Evolutionary conservation across 2,329 filamentous ascomycete genomes (phyloP), one percentile per base, ranked within the genome.

Genomic region (Paraphoma chrysanthemicola): DNA sequence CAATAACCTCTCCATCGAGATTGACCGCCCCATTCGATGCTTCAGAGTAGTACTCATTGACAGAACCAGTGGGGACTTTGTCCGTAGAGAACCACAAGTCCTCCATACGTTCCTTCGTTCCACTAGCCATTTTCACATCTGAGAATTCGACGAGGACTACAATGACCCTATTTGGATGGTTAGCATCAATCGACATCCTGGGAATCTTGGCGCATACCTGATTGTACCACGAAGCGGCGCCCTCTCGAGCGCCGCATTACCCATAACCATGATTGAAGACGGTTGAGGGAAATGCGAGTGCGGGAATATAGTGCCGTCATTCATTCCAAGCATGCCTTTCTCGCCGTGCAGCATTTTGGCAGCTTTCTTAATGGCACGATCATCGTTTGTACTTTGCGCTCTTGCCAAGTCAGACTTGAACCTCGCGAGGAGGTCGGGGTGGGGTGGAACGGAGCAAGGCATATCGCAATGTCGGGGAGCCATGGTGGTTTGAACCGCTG

Each of bases 241-340:
- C 11, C 67, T 57, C 16, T 66, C 66, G 6, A 62, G 45, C 1
- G 64, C 68, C 23, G 59, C 64, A 12, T 38, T 59, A 45, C 56
- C 60, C 48, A 66, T 60, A 6, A 39, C 54, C 45, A 59, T 63
- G 33, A 61, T 43, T 3, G 68, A 65, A 6, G 44, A 47, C 6
- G 60, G 43, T 14, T 57, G 53, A 7, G 48, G 23, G 38, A 54
- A 69, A 43, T 70, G 61, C 10, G 47, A 53, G 17, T 52, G 44
- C 1, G 68, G 59, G 36, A 69, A 69, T 28, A 69, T 67, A 9
- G 57, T 62, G 7, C 66, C 68, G 62, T 70, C 64, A 43, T 69
- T 64, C 41, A 64, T 38, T 17, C 66, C 63, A 4, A 59, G 57
- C 8, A 67, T 44, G 9, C 41, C 51, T 14, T 39, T 28, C 10